Base-by-base conservation (phyloP, 2,329 filamentous ascomycete species). In the Cryphonectria nitschkei region DNA sequence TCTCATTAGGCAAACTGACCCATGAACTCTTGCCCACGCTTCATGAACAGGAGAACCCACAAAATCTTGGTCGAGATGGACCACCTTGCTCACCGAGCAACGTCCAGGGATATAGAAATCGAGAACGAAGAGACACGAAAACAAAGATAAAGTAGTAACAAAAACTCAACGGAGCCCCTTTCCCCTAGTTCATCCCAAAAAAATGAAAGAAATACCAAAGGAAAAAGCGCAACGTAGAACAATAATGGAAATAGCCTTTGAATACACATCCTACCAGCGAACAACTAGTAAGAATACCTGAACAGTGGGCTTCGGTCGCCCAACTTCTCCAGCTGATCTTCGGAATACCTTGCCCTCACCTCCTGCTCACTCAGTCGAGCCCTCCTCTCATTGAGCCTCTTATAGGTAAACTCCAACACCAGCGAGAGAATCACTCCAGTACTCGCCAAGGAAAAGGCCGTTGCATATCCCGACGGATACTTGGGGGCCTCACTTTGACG, bases 221-320 rank as follows among this genome's bases (percentile, higher is more conserved):
- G n/a, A n/a, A 50, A 34, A 34, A 34, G 34, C 6, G 34, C 34
- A 34, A 34, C 1, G 46, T n/a, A 50, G 19, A 50, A n/a, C 13
- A 43, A 43, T 16, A 2, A 16, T 43, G 41, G 14, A 16, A 43
- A 43, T 2, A 1, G 2, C 13, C 41, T 13, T 43, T 14, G 41
- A 13, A 37, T 19, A 13, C 56, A 14, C 14, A 29, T 16, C 29
- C 4, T 2, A 34, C 9, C 3, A 34, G 4, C 32, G 9, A 19
- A 11, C 2, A 32, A 11, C 19, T 54, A 63, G 29, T 64, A 34
- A 32, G 60, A 32, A 72, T 83, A 83, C 73, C 78, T 81, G 70
- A 80, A 83, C 52, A 82, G 78, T 0, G 82, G 82, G 63, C 79
- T 82, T 74, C 77, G 79, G 65, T 83, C 82, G 6, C 82, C 82